Base-by-base conservation (phyloP, 2,329 filamentous ascomycete genomes). In the Penicillium sp. region DNA sequence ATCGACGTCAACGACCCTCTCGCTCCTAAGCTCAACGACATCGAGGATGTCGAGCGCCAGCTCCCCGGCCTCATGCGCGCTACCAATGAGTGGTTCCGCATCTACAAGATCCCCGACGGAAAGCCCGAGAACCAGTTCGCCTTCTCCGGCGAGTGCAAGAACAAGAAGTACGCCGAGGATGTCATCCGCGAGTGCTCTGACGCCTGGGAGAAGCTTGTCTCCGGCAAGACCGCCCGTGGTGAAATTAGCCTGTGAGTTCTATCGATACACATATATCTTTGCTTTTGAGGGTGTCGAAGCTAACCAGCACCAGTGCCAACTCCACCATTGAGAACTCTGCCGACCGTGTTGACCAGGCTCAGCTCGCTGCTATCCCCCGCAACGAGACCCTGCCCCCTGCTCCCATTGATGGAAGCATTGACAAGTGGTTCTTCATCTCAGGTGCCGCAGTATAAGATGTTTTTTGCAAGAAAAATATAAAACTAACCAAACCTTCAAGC, bases 341-440 rank as follows among this genome's bases (percentile, higher is more conserved):
- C 67, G 85, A 86, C 79, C 88, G 88, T 69, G 83, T 90, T 70
- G 81, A 86, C 62, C 77, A 84, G 62, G 81, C 82, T 71, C 82
- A 89, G 78, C 82, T 96, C 61, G 86, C 88, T 62, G 87, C 85
- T 72, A 86, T 99, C 66, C 90, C 91, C 58, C 73, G 84, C 62
- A 82, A 89, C 79, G 84, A 97, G 85, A 88, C 95, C 71, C 82
- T 95, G 56, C 75, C 84, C 53, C 86, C 94, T 58, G 93, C 88
- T 64, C 92, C 93, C 72, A 96, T 99, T 69, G 94, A 99, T 75
- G 84, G 86, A 75, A 95, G 88, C 78, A 96, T 97, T 74, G 94
- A 99, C 86, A 99, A 99, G 87, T 99, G 94, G 94, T 99, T 99
- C 89, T 99, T 97, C 87, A 99, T 99, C 80, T 96, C 91, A 77